Base-by-base conservation (phyloP, 1,284 basidiomycete species). In the Apiotrichum gamsii region DNA sequence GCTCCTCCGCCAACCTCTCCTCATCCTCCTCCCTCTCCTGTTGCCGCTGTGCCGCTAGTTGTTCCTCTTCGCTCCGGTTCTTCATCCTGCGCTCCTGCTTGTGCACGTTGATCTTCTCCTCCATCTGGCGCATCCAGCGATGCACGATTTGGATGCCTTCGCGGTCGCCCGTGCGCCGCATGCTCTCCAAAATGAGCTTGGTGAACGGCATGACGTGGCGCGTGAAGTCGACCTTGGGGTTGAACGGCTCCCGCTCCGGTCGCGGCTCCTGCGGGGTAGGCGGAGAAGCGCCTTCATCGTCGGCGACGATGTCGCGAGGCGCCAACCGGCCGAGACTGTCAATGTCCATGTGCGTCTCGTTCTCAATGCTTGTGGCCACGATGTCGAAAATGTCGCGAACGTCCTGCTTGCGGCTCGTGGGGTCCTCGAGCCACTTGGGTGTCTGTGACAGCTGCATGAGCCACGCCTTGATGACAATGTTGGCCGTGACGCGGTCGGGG, bases 391-490 rank as follows among this genome's bases (percentile, higher is more conserved):
- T 49, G 20, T 51, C 51, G 6, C 42, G 43, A 10, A 54, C 40
- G 24, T 54, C 49, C 24, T 39, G 25, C n/a, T 38, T 19, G n/a
- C 37, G 36, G n/a, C 24, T 36, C 8, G 21, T 28, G 6, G 20
- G 30, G 2, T 32, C 29, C 8, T 11, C 9, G 8, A 16, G 13
- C 49, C 47, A 11, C n/a, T 28, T 24, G 38, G 41, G 15, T 33
- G 32, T 15, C 10, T 40, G 36, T 32, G 45, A 32, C 13, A 54
- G 37, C 36, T 39, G 43, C 31, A 28, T 31, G 8, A 71, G 41
- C 66, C 65, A 71, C 34, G 65, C 63, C 40, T 60, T 54, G 33
- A 71, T 21, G 8, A 71, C 59, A 33, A 71, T 53, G 47, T 69
- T 66, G 18, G 56, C 65, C 1, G 69, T 71, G 11, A 62, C 54